These are phyloP conservation scores for Lachancea lanzarotensis DNA, from an alignment of 805 yeast genomes.

Conservation along the genomic window DNA sequence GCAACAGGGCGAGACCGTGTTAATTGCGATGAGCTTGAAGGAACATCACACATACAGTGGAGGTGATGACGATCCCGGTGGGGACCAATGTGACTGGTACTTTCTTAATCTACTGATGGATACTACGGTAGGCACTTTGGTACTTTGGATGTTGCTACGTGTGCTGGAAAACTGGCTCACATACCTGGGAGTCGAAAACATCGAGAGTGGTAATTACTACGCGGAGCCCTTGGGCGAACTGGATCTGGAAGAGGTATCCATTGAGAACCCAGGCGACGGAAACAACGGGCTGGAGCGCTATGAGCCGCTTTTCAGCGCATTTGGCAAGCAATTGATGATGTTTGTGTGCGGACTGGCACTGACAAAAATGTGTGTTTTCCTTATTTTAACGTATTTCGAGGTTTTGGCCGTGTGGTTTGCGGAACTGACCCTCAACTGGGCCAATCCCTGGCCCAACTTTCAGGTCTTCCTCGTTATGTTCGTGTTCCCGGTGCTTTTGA, in stretches of 20 bases:
- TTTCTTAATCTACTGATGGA: slow-evolving; percentile 82
- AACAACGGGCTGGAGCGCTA: neutral
- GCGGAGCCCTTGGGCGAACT: neutral
- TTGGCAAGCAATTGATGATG: slow-evolving; percentile 61
- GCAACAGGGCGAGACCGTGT: slow-evolving; percentile 24
- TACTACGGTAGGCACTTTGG: slow-evolving; percentile 89
- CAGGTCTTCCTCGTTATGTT: slow-evolving; percentile 87
- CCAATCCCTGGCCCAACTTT: slow-evolving; percentile 68
- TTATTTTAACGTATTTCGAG: slow-evolving; percentile 58
- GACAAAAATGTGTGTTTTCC: slow-evolving; percentile 57
- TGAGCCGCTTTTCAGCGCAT: slow-evolving; percentile 51
- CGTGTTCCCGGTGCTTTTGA: slow-evolving; percentile 67
- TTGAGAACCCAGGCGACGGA: slow-evolving; percentile 26
- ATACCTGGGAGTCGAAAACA: slow-evolving; percentile 32
- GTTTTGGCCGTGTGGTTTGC: slow-evolving; percentile 70
- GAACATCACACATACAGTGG: neutral
- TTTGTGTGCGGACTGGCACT: slow-evolving; percentile 56
- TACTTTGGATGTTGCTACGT: slow-evolving; percentile 55
- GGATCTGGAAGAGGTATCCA: neutral
- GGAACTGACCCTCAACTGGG: slow-evolving; percentile 72
- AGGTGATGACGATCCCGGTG: slow-evolving; percentile 13
- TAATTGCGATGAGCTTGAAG: slow-evolving; percentile 4
- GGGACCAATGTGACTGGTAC: slow-evolving; percentile 86
- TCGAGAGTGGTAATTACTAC: slow-evolving; percentile 42
- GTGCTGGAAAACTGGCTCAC: slow-evolving; percentile 40